Conservation (phyloP, 257 asterid genomes). For the Salvia rosmarinus region DNA sequence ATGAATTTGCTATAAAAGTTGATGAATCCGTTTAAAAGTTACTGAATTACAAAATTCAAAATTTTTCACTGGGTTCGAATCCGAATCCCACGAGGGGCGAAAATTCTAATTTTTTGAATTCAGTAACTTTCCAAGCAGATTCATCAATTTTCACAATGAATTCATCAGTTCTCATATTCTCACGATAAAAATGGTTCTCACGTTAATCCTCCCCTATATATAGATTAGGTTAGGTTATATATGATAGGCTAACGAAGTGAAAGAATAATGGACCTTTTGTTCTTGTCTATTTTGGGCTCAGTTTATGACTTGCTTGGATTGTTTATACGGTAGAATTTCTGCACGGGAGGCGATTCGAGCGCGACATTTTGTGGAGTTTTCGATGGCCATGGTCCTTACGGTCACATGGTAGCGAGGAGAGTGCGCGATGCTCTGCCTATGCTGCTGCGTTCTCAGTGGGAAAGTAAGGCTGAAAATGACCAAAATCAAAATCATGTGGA, state of each 20-base stretch:
- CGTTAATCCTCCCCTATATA: no score
- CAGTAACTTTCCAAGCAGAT: no score
- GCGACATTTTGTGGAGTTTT: conserved; percentile 90
- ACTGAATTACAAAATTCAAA: no score
- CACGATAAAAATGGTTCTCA: no score
- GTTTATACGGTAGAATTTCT: conserved; percentile 73
- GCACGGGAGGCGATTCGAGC: conserved; percentile 50
- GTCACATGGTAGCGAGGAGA: conserved; percentile 95
- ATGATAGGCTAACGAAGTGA: conserved; percentile 31
- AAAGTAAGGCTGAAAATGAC: conserved; percentile 47
- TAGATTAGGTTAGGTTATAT: conserved; percentile 10
- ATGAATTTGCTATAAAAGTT: no score
- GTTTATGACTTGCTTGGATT: conserved; percentile 73
- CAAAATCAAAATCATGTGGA: conserved; percentile 35
- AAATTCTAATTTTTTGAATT: no score
- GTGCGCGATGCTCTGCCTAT: conserved; percentile 86
- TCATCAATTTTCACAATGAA: no score
- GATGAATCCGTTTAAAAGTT: no score
- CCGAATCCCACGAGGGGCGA: no score
- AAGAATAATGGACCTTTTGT: conserved; percentile 38
- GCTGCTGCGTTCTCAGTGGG: conserved; percentile 71
- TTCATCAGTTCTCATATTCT: no score
- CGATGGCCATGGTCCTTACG: conserved; percentile 97
- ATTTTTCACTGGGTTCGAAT: no score
- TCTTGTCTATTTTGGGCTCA: conserved; percentile 52